Percentiles rank a stretch among this genome's conserved stretches.
Evolutionary conservation across 208 protist species (phyloP).

Genomic region (Trypanosoma conorhini): DNA sequence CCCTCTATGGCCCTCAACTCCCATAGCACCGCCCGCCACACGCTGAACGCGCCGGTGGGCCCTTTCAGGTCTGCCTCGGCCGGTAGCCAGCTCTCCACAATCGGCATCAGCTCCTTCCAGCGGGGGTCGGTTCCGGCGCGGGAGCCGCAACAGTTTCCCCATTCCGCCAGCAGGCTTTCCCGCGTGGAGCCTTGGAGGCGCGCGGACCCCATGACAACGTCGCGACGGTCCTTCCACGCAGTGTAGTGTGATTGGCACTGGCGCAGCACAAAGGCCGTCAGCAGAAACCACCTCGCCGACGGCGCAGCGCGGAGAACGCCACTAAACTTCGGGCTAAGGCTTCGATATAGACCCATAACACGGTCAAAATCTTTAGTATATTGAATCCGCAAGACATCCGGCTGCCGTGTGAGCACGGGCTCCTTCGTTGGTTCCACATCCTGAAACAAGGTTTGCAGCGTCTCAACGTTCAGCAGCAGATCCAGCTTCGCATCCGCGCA

Average conservation of each 20-base stretch:
- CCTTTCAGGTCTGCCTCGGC: constrained; percentile 1
- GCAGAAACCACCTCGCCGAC: constrained; percentile 64
- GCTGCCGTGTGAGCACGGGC: constrained; percentile 27
- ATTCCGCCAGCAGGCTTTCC: constrained; percentile 14
- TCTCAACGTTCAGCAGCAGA: constrained; percentile 41
- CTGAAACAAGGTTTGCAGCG: constrained; percentile 32
- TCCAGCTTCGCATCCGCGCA: constrained; percentile 32
- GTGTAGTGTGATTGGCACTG: constrained; percentile 70
- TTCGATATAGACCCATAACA: constrained; percentile 61
- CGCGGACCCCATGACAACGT: constrained; percentile 44
- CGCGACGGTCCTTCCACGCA: constrained; percentile 71
- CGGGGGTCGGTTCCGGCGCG: neutral
- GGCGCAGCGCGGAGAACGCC: constrained; percentile 15
- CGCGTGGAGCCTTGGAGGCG: constrained; percentile 31
- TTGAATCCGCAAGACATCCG: constrained; percentile 42
- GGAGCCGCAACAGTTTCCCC: neutral
- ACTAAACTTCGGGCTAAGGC: constrained; percentile 30
- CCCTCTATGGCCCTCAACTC: constrained; percentile 45
- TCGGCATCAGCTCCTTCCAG: neutral
- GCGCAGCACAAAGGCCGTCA: constrained; percentile 55
- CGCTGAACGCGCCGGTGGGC: constrained; percentile 18
- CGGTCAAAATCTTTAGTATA: constrained; percentile 50
- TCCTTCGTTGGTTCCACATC: constrained; percentile 44
- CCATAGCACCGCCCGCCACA: constrained; percentile 72
- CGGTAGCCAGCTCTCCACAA: constrained; percentile 27